Percentiles rank a stretch among this genome's conserved stretches.
These are phyloP conservation scores for Maudiozyma saulgeensis DNA, from an alignment of 805 yeast species.

Conservation along the genomic window DNA sequence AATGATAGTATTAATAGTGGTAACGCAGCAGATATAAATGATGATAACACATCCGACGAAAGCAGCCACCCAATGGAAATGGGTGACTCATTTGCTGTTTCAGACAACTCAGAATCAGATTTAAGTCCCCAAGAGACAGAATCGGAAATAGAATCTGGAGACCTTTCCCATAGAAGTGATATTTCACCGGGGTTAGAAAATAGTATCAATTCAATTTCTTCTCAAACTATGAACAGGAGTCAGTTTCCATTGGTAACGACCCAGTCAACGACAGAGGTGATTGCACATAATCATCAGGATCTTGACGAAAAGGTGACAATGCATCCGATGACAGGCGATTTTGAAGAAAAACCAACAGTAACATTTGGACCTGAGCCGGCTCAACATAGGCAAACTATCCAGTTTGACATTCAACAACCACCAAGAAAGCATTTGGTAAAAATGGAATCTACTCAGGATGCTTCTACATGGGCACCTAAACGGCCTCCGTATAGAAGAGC, in stretches of 20 bases:
- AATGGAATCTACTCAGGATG: conserved; percentile 2
- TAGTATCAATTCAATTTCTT: background rate
- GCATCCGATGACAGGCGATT: background rate
- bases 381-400: conserved; percentile 18
- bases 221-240: background rate
- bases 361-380: background rate
- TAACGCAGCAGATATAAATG: conserved; percentile 5
- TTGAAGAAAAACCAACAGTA: background rate
- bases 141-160: background rate
- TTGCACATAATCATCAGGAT: background rate
- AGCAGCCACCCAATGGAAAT: conserved; percentile 3
- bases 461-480: background rate
- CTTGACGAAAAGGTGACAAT: background rate
- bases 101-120: background rate
- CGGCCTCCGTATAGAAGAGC: background rate
- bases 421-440: conserved; percentile 11
- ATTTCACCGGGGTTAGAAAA: background rate
- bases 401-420: conserved; percentile 20
- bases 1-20: conserved; percentile 3
- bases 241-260: background rate
- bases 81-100: background rate
- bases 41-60: conserved; percentile 7
- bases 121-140: background rate
- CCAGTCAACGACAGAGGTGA: background rate
- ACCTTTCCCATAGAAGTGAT: background rate